Evolutionary conservation across 2,329 filamentous ascomycete species (phyloP), one percentile per base, ranked within the genome.

Genomic region (Dactylellina haptotyla): DNA sequence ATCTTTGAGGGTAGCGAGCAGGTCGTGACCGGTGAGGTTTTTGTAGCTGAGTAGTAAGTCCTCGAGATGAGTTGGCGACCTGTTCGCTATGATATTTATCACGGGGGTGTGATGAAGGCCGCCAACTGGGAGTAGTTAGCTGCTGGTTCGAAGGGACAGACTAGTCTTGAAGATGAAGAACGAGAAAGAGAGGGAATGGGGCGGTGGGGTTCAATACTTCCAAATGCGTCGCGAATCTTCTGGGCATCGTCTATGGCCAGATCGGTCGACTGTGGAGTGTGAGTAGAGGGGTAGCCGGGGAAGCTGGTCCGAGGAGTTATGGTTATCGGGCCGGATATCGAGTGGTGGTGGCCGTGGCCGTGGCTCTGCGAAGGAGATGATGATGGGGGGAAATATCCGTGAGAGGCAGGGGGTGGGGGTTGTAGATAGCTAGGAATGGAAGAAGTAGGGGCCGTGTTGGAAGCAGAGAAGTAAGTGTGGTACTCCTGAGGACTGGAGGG

Each of bases 1-100:
- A 6, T 64, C 70, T 34, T 59, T 69, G 5, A 69, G 61, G 10
- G 62, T 75, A 5, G 56, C 54, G 14, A 69, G 45, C 3, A 69
- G 50, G 20, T 75, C 63, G 53, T 75, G 70, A 23, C 58, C 57
- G 41, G 70, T 75, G 9, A 73, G 46, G 26, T 62, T 57, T 45
- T 51, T 56, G 20, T 73, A 73, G 41, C 54, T 48, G 39, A 73
- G 26, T 10, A 66, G 45, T 2, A 73, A 2, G 16, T 61, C 48
- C 28, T 57, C 25, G 2, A 73, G 59, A 16, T 73, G 69, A 12
- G 12, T 30, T 9, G 69, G 69, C 3, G 69, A 50, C 18, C 69
- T 34, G 54, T 73, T 66, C 9, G 69, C 37, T 34, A 73, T 73
- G 61, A 73, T 73, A 39, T 45, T 66, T 25, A 66, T 66, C 20